A percentile compares a stretch with the other conserved stretches of the same genome.
phyloP scores from a whole-genome alignment of 768 basidiomycete species.

The Russula lepida region DNA sequence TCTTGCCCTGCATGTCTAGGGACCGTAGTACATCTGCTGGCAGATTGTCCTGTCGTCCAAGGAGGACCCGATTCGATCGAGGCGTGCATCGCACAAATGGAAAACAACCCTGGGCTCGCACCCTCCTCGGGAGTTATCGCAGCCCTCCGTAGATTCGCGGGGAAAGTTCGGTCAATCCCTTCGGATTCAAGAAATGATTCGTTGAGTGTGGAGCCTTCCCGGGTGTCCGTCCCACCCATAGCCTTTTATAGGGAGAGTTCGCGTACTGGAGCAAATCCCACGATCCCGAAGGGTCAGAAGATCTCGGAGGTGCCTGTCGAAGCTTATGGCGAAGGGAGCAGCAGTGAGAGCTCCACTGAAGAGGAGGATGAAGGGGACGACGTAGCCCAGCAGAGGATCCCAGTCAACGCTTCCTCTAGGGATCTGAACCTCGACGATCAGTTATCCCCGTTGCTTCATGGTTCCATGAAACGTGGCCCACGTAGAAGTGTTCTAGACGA shows the following conservation, averaged over 20 bases:
- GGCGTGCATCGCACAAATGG: neutral
- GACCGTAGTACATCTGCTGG: neutral
- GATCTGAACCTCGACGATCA: neutral
- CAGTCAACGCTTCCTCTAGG: neutral
- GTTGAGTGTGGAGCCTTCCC: neutral
- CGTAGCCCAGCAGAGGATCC: neutral
- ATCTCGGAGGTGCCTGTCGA: constrained; percentile 17
- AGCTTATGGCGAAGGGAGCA: constrained; percentile 16
- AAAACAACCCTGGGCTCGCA: neutral
- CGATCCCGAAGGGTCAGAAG: neutral
- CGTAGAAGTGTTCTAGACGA: constrained; percentile 17
- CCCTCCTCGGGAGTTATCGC: neutral
- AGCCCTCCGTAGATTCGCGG: neutral
- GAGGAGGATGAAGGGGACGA: neutral
- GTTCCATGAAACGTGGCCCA: constrained; percentile 10
- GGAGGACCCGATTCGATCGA: neutral
- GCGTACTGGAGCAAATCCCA: neutral
- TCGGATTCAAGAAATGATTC: neutral
- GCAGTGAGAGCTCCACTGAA: constrained; percentile 14
- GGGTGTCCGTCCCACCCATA: neutral
- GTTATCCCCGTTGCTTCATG: constrained; percentile 9
- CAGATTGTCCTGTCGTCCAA: neutral
- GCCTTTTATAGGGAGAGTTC: neutral
- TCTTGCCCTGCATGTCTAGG: neutral
- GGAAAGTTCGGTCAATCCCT: neutral